phyloP scores from a whole-genome alignment of 805 yeast species.

The Isabelozyma rhagii region DNA sequence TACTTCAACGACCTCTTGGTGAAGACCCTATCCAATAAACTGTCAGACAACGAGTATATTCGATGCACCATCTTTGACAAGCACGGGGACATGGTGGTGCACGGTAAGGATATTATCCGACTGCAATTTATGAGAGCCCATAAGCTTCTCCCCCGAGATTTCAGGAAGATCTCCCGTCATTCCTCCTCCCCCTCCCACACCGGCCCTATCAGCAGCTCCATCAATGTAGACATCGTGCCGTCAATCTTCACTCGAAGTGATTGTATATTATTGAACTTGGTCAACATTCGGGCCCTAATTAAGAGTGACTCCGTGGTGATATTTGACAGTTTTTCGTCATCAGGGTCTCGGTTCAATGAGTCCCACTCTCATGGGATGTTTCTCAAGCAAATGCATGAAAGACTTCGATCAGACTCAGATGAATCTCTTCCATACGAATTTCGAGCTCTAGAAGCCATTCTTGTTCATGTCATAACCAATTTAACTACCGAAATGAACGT shows the following conservation, averaged over 20 bases:
- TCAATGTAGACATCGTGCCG: slow-evolving; percentile 52
- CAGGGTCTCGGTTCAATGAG: slow-evolving; percentile 40
- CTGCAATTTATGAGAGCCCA: slow-evolving; percentile 42
- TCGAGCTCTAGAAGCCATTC: slow-evolving; percentile 83
- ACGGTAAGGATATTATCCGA: slow-evolving; percentile 44
- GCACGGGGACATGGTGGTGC: slow-evolving; percentile 41
- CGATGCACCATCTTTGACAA: slow-evolving; percentile 50
- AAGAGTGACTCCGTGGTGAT: slow-evolving; percentile 50
- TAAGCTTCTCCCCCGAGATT: slow-evolving; percentile 54
- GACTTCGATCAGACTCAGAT: slow-evolving; percentile 31
- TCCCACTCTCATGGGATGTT: slow-evolving; percentile 44
- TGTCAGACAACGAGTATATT: slow-evolving; percentile 30
- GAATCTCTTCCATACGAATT: slow-evolving; percentile 75
- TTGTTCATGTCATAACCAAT: slow-evolving; percentile 75
- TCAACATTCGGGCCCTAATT: slow-evolving; percentile 51
- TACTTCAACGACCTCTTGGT: slow-evolving; percentile 15
- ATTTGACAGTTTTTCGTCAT: slow-evolving; percentile 30
- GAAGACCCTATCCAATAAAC: slow-evolving; percentile 15
- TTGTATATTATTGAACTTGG: slow-evolving; percentile 45
- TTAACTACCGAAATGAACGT: slow-evolving; percentile 84
- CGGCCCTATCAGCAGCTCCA: slow-evolving; percentile 9
- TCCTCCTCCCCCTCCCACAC: slow-evolving; percentile 5
- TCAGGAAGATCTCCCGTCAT: slow-evolving; percentile 47
- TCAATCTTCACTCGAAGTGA: slow-evolving; percentile 47
- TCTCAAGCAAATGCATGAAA: slow-evolving; percentile 37